Base-by-base conservation (phyloP, 129 eudicot genomes). In the Solidago caesia region DNA sequence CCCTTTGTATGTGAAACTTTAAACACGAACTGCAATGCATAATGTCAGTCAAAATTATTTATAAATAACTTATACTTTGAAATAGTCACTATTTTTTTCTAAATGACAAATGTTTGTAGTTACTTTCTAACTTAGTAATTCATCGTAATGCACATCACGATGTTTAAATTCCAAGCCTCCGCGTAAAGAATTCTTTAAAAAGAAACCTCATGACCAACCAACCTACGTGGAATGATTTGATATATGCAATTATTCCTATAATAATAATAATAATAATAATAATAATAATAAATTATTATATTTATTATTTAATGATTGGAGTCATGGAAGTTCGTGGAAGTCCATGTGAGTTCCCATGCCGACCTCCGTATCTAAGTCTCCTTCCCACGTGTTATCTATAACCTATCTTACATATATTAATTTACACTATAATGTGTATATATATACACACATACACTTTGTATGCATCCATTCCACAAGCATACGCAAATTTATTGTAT, bases 311-410 rank as follows among this genome's bases (percentile, higher is more conserved):
- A 66, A 66, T 66, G 52, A 66, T 66, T 66, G 70, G 53, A 66
- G 70, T 66, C 53, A 44, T 66, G 70, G 70, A 52, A n/a, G 53
- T 44, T 79, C 64, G 83, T 79, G 83, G 67, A 66, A 56, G 26
- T 65, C 47, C 83, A 73, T 73, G 79, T 79, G 79, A 79, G 21
- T 33, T 79, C 74, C 78, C 83, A 73, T 79, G 75, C 79, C 83
- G 83, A 79, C 78, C 78, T 79, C 71, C 44, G 65, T 65, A 11
- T 64, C 62, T 43, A 57, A 79, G 83, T 79, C 79, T 79, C 75
- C 80, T 61, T 68, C 72, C 68, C 84, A 81, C 72, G 73, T 81
- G 84, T 62, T 81, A 21, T 69, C 68, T n/a, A 78, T 51, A 79
- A 64, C 74, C 75, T 74, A 73, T 79, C 64, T 79, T 46, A 21